A percentile compares a stretch with the other conserved stretches of the same genome.
phyloP scores from a whole-genome alignment of 2,329 filamentous ascomycete species.

The Madurella mycetomatis region DNA sequence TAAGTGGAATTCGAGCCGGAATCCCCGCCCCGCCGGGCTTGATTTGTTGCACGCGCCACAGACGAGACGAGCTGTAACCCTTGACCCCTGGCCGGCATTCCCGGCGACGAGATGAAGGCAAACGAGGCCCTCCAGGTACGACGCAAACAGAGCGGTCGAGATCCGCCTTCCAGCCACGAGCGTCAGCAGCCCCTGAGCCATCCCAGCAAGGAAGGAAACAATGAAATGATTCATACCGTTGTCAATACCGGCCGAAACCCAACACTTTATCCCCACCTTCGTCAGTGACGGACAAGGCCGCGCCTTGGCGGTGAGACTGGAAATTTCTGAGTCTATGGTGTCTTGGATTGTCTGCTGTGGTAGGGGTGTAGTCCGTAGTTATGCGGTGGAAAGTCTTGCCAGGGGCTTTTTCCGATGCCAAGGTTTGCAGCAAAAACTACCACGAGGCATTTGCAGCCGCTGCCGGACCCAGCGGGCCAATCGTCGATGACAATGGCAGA shows the following conservation, averaged over 20 bases:
- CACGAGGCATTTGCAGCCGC: conserved; percentile 19
- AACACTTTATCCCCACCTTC: not conserved
- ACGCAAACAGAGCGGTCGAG: too few species aligned
- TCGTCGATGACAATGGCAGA: conserved; percentile 9
- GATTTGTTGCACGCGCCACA: too few species aligned
- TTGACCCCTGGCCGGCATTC: too few species aligned
- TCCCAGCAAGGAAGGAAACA: not conserved
- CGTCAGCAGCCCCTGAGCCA: not conserved
- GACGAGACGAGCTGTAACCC: too few species aligned
- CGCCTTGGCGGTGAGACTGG: not conserved
- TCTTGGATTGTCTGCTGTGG: not conserved
- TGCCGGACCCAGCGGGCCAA: conserved; percentile 2
- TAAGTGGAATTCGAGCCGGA: too few species aligned
- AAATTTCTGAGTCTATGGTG: not conserved
- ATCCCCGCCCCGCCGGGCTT: too few species aligned
- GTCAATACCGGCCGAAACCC: not conserved
- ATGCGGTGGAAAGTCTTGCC: not conserved
- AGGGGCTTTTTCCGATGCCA: not conserved
- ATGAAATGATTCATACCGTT: not conserved
- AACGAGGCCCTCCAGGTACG: too few species aligned
- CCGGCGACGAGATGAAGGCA: too few species aligned
- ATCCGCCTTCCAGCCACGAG: too few species aligned
- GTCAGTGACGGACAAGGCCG: not conserved
- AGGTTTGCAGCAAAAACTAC: conserved; percentile 4
- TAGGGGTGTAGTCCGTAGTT: not conserved